Percentiles rank a stretch among this genome's conserved stretches.
Evolutionary conservation across 805 yeast genomes (phyloP).

Genomic region (Kodamaea leandrae): DNA sequence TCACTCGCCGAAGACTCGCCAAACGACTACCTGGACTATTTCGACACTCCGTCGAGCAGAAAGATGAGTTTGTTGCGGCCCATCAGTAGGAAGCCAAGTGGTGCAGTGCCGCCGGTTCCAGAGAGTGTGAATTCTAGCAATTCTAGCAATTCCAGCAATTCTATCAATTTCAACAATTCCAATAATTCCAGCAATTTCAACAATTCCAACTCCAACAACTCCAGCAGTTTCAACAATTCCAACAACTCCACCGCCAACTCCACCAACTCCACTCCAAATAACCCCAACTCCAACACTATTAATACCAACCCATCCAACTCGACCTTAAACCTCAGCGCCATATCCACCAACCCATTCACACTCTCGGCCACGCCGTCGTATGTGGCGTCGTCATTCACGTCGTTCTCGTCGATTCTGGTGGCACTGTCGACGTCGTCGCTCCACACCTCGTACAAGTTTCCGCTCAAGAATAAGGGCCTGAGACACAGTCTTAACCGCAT

Average conservation of each 20-base stretch:
- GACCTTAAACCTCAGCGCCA: not conserved
- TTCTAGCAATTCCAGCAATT: not conserved
- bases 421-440: slow-evolving; percentile 1
- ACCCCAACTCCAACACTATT: not conserved
- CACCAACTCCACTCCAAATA: not conserved
- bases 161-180: not conserved
- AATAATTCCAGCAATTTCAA: too few relatives aligned
- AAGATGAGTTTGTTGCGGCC: slow-evolving; percentile 12
- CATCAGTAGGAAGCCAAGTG: slow-evolving; percentile 10
- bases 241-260: not conserved
- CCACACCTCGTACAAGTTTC: slow-evolving; percentile 14
- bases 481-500: slow-evolving; percentile 15
- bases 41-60: slow-evolving; percentile 16
- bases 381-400: not conserved
- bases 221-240: not conserved
- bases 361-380: not conserved
- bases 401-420: not conserved
- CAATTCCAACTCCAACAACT: too few relatives aligned
- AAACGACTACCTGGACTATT: slow-evolving; percentile 25
- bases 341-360: not conserved
- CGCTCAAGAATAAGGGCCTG: slow-evolving; percentile 12
- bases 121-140: not conserved
- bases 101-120: slow-evolving; percentile 7
- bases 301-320: slow-evolving; percentile 2
- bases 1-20: slow-evolving; percentile 26